These are phyloP conservation scores for Hebeloma cylindrosporum DNA, from an alignment of 768 basidiomycete species.

Conservation along the genomic window DNA sequence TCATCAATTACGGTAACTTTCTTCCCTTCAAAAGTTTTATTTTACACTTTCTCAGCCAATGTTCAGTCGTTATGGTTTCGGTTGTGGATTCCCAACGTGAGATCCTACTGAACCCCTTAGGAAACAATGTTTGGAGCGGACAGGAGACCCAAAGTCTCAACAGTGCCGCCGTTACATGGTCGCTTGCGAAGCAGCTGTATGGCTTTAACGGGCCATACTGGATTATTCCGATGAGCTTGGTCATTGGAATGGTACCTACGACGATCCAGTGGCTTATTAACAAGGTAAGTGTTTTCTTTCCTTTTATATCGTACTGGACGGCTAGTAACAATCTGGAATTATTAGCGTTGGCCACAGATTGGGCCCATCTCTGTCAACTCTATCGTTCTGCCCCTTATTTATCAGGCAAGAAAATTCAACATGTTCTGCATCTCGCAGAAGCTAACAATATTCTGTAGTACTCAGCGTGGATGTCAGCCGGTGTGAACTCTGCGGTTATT, in stretches of 20 bases:
- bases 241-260: conserved; percentile 55
- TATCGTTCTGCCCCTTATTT: conserved; percentile 57
- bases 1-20: conserved; percentile 42
- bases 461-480: conserved; percentile 46
- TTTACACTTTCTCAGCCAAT: conserved; percentile 1
- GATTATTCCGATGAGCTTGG: conserved; percentile 51
- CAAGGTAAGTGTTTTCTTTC: no score
- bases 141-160: conserved; percentile 53
- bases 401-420: conserved; percentile 34
- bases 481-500: conserved; percentile 52
- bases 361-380: conserved; percentile 49
- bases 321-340: no score
- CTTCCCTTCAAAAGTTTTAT: neutral
- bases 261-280: conserved; percentile 53
- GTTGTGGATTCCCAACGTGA: conserved; percentile 54
- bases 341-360: conserved; percentile 57
- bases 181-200: conserved; percentile 58
- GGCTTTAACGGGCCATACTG: conserved; percentile 54
- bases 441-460: conserved; percentile 25
- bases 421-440: no score
- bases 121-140: conserved; percentile 65
- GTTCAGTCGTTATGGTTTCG: conserved; percentile 56
- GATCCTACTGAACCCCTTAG: conserved; percentile 47
- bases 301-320: no score
- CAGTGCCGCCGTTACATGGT: conserved; percentile 64